Evolutionary conservation across 208 protist genomes (phyloP), one percentile per base, ranked within the genome.

Genomic region (Angomonas ambiguus): DNA sequence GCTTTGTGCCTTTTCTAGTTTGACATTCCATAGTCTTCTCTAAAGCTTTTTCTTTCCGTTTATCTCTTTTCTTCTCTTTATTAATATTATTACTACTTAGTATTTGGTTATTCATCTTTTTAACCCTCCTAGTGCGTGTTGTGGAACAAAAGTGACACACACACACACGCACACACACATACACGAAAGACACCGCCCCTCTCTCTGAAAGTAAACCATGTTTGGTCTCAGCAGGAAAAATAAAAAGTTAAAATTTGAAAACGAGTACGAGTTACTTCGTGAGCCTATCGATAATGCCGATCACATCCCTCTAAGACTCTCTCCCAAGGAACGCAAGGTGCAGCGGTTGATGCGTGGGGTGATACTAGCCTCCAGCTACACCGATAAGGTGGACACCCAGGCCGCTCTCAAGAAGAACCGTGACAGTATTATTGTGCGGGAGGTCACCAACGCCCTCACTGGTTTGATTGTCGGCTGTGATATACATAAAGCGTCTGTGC

Each of bases 341-440:
- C 88, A 96, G 63, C 89, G 94, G 11, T 74, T 98, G 25, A 91
- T 97, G 77, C 76, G 83, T 35, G 88, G 87, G 3, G 74, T 93
- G 59, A 84, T 98, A 56, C 69, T 88, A 13, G 85, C 89, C 18
- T 94, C 82, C 1, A 87, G 79, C 62, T 98, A 98, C 77, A 98
- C 94, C 2, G 91, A 96, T 74, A 92, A 90, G 74, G 87, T 96
- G 2, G 93, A 97, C 76, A 77, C 63, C 57, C 76, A 77, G 22
- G 64, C 64, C 1, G 76, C 74, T 20, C 49, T 88, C 61, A 85
- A 85, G 57, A 83, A 80, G 33, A 92, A 85, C 20, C 77, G 85
- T 8, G 86, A 91, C 57, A 41, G 62, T 22, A 57, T 87, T 66
- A 89, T 94, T 61, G 74, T 85, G 18, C 82, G 74, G 42, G 89